Evolutionary conservation across 192 early-diverging fungal genomes (phyloP), one percentile per base, ranked within the genome.

Genomic region (Backusella australiensis): DNA sequence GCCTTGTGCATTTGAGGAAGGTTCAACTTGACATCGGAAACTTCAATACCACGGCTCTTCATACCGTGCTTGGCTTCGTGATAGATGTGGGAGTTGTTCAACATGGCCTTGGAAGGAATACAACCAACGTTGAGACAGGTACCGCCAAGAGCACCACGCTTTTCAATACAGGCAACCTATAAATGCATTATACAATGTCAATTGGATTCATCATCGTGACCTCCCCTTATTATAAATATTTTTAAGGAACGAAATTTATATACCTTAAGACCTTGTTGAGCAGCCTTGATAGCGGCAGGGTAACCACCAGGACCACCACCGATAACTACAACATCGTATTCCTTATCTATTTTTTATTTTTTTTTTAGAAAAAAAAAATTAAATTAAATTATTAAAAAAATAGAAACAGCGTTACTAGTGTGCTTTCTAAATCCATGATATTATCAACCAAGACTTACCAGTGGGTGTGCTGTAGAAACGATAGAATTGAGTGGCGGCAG

Each of bases 51-150:
- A 77, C 98, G 93, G 81, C 91, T 89, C 81, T 90, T 91, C 78
- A 98, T 94, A 38, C 95, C 94, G 81, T 99, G 96, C 80, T 94
- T 84, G 46, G 98, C 93, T 82, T 93, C 86, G 84, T 99, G 96
- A 86, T 93, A 97, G 70, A 98, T 88, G 89, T 99, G 96, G 42
- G 98, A 96, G 91, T 99, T 98, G 92, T 99, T 91, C 78, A 99
- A 90, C 82, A 99, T 92, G 63, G 98, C 95, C 89, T 99, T 99
- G 73, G 98, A 99, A 52, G 98, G 98, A 85, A 99, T 99, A 89
- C 97, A 99, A 41, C 98, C 98, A 66, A 98, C 96, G 83, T 99
- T 99, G 81, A 99, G 87, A 85, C 98, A 99, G 39, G 98, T 99
- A 63, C 98, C 98, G 67, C 98, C 98, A 19, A 99, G 90, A 34